phyloP scores from a whole-genome alignment of 2,329 filamentous ascomycete genomes.

The Lecanicillium sp. region DNA sequence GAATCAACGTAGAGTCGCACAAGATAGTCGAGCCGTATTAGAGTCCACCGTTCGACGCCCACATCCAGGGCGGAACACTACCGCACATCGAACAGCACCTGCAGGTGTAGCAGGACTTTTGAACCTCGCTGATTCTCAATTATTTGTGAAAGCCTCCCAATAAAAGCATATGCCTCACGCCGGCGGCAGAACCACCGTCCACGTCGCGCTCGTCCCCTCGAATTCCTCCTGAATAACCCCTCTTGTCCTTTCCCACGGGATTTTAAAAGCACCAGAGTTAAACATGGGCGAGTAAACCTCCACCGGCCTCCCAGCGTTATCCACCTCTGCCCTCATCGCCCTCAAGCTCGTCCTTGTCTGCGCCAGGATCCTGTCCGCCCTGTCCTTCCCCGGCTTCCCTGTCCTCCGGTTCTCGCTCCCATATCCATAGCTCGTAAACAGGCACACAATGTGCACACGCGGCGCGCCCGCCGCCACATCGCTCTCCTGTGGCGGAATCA shows the following conservation, averaged over 20 bases:
- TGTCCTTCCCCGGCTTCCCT: conserved; percentile 18
- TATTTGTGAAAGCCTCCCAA: too few species aligned
- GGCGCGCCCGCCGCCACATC: conserved; percentile 20
- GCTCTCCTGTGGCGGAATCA: conserved; percentile 23
- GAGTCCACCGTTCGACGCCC: too few species aligned
- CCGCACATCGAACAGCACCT: too few species aligned
- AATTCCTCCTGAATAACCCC: conserved; percentile 7
- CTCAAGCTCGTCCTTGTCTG: conserved; percentile 18
- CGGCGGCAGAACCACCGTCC: conserved; percentile 1
- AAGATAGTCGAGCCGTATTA: too few species aligned
- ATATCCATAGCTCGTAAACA: conserved; percentile 21
- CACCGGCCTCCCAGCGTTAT: neutral
- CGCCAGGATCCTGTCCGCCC: conserved; percentile 13
- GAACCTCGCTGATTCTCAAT: too few species aligned
- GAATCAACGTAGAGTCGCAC: too few species aligned
- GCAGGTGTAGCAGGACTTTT: too few species aligned
- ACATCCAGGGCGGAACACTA: too few species aligned
- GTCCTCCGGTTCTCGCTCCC: conserved; percentile 11
- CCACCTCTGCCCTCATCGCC: conserved; percentile 16
- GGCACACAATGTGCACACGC: conserved; percentile 18
- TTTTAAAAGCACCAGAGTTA: conserved; percentile 20
- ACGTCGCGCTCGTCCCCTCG: neutral
- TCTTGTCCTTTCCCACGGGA: conserved; percentile 19
- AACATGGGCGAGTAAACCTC: conserved; percentile 20
- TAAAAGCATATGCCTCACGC: too few species aligned